A percentile compares a stretch with the other conserved stretches of the same genome.
Conservation (phyloP, 345 rosid genomes). For the Arabidopsis suecica region DNA sequence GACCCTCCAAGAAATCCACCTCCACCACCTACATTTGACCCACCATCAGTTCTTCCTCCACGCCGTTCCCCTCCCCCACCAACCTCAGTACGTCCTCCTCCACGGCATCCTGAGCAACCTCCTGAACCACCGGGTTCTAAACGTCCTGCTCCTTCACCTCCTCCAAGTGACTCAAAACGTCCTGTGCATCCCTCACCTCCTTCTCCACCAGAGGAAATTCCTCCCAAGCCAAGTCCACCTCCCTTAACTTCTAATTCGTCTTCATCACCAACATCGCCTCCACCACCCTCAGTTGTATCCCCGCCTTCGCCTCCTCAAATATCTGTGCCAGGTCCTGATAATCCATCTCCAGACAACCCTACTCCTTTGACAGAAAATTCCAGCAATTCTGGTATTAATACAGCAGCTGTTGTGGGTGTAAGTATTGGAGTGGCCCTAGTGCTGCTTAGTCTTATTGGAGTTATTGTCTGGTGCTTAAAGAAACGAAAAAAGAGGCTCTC, state of each 20-base stretch:
- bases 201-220: conserved; percentile 42
- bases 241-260: conserved; percentile 54
- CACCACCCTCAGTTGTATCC: conserved; percentile 46
- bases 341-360: conserved; percentile 40
- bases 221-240: conserved; percentile 44
- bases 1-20: conserved; percentile 25
- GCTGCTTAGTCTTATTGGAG: conserved; percentile 62
- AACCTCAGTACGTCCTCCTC: conserved; percentile 22
- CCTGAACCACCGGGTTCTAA: conserved; percentile 6
- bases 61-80: conserved; percentile 45
- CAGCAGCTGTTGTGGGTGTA: conserved; percentile 57
- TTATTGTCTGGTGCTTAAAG: conserved; percentile 60
- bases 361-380: conserved; percentile 47
- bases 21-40: conserved; percentile 18
- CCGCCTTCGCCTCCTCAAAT: conserved; percentile 51
- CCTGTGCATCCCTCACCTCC: conserved; percentile 48
- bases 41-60: conserved; percentile 40
- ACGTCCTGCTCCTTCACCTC: conserved; percentile 28
- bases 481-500: conserved; percentile 60
- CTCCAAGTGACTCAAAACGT: conserved; percentile 24
- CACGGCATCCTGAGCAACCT: background rate
- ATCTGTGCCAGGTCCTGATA: conserved; percentile 40
- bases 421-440: conserved; percentile 58
- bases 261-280: conserved; percentile 44
- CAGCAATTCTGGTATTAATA: conserved; percentile 45